Percentiles rank a stretch among this genome's conserved stretches.
These are phyloP conservation scores for Phaeosphaeriaceae sp. DNA, from an alignment of 2,329 filamentous ascomycete genomes.

Conservation along the genomic window DNA sequence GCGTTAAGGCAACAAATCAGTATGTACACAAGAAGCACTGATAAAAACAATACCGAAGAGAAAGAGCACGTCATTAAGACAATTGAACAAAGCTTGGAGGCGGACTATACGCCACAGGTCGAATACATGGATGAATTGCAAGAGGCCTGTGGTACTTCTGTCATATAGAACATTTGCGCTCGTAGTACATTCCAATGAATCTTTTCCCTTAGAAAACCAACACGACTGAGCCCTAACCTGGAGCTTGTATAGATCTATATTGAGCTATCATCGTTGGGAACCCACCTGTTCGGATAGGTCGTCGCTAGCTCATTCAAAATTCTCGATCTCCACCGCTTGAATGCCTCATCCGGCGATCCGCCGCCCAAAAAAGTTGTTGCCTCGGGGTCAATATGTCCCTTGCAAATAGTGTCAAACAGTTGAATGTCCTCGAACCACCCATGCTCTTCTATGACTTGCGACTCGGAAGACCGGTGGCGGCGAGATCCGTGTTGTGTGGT, in stretches of 20 bases:
- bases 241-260: background rate
- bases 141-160: background rate
- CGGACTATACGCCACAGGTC: background rate
- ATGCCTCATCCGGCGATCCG: background rate
- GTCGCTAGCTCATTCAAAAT: background rate
- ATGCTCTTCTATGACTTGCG: background rate
- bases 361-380: background rate
- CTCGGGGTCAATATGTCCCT: background rate
- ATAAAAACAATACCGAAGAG: background rate
- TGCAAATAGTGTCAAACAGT: background rate
- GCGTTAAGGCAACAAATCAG: constrained; percentile 8
- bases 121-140: background rate
- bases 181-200: background rate
- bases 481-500: too few species aligned
- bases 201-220: background rate
- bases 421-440: background rate
- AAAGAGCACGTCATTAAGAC: background rate
- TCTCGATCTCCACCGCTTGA: background rate
- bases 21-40: background rate
- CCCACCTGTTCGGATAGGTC: background rate
- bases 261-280: background rate
- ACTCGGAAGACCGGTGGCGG: too few species aligned
- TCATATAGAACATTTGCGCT: background rate
- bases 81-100: background rate
- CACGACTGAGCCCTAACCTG: background rate